Conservation (phyloP, 768 basidiomycete species). For the Russula olivacea region DNA sequence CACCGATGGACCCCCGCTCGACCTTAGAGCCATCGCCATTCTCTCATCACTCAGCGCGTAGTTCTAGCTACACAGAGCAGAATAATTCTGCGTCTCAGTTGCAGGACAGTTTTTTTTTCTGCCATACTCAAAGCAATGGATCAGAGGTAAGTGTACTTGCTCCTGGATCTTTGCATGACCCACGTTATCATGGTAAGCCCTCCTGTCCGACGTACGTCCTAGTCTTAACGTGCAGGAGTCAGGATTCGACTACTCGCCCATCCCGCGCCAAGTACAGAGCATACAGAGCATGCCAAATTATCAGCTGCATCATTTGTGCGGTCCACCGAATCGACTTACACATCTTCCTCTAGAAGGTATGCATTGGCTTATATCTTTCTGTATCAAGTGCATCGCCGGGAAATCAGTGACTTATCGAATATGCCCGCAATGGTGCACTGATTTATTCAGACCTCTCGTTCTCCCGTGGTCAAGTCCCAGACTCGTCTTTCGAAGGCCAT, state of each 20-base stretch:
- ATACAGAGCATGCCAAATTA: not conserved
- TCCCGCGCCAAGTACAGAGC: not conserved
- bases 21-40: not conserved
- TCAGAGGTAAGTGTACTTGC: no score
- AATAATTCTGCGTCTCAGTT: not conserved
- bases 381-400: no score
- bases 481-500: not conserved
- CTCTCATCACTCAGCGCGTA: not conserved
- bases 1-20: not conserved
- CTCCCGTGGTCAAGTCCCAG: not conserved
- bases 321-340: no score
- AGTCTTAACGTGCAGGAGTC: not conserved
- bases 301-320: not conserved
- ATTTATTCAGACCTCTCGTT: not conserved
- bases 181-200: not conserved
- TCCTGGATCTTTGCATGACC: no score
- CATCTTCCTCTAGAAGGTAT: not conserved
- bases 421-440: no score
- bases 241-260: not conserved
- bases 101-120: not conserved
- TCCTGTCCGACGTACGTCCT: not conserved
- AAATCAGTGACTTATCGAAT: not conserved
- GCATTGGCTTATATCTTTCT: not conserved
- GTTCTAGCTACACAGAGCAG: no score
- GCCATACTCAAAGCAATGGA: not conserved